Base-by-base conservation (phyloP, 2,329 filamentous ascomycete genomes). In the Cercospora brassicicola region DNA sequence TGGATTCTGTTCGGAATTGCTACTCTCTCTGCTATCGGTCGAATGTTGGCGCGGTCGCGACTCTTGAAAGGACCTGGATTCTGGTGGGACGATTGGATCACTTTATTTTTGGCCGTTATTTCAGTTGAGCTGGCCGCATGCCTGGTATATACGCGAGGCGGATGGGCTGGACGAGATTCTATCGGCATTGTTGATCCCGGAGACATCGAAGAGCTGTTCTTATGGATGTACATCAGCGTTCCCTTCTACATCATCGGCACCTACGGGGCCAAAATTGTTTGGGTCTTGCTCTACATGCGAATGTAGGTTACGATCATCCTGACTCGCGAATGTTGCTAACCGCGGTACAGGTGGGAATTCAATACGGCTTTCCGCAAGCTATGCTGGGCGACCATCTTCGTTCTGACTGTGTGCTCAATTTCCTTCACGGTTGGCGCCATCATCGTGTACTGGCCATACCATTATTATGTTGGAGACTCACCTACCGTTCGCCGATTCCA, bases 21-120 rank as follows among this genome's bases (percentile, higher is more conserved):
- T 10, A 62, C 64, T 0, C 13, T 69, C 9, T 48, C 51, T n/a
- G 55, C 64, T n/a, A 53, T 56, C 11, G 61, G 51, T 31, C 64
- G 67, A 9, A 20, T 69, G 6, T 48, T 69, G 5, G 64, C 67
- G 9, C 61, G 67, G 13, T 66, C 67, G 1, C 55, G 30, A 13
- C 56, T 51, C 13, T 39, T 70, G 20, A 51, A 66, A 3, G 68
- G 68, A 11, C 68, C 65, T 51, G 68, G 65, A 30, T 70, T 61
- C 20, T 70, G 68, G 68, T 70, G 63, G 62, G 68, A 70, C 23
- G 68, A 70, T 42, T 70, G 63, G 59, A 9, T 59, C 28, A 59
- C 64, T 4, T 10, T 68, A 13, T 60, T 53, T 26, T 10, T 68
- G 6, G 66, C 53, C 53, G 36, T 64, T 3, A 26, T 68, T 4